phyloP scores from a whole-genome alignment of 805 yeast genomes.

The Kluyveromyces aestuarii region DNA sequence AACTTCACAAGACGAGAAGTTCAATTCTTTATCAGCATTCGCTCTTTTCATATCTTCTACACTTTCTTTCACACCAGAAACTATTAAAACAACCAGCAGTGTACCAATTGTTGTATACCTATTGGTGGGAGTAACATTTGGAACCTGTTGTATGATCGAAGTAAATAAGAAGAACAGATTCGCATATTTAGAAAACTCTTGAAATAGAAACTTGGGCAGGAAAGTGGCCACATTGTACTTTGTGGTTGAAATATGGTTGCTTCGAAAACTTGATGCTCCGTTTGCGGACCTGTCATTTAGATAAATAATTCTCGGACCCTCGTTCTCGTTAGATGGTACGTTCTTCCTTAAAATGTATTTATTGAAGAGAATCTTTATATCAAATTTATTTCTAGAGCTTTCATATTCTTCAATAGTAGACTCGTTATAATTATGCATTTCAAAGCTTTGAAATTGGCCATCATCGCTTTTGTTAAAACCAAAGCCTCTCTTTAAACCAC shows the following conservation, averaged over 20 bases:
- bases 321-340: slow-evolving; percentile 6
- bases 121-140: slow-evolving; percentile 92
- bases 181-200: slow-evolving; percentile 95
- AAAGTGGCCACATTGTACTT: slow-evolving; percentile 92
- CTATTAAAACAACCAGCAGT: slow-evolving; percentile 69
- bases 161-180: slow-evolving; percentile 90
- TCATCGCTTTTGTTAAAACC: slow-evolving; percentile 5
- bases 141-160: slow-evolving; percentile 91
- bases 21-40: slow-evolving; percentile 80
- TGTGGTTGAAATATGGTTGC: slow-evolving; percentile 88
- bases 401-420: slow-evolving; percentile 16
- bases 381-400: slow-evolving; percentile 28
- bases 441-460: slow-evolving; percentile 15
- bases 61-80: slow-evolving; percentile 87
- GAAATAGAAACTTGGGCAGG: slow-evolving; percentile 87
- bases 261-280: slow-evolving; percentile 47
- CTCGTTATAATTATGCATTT: slow-evolving; percentile 24
- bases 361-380: slow-evolving; percentile 32
- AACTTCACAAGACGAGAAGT: slow-evolving; percentile 65
- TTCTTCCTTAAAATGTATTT: slow-evolving; percentile 27
- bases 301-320: slow-evolving; percentile 57
- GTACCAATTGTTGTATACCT: slow-evolving; percentile 94
- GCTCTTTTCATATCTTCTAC: slow-evolving; percentile 87
- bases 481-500: slow-evolving; percentile 12
- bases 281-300: slow-evolving; percentile 57